Base-by-base conservation (phyloP, 495 filamentous ascomycete species). In the Aspergillus conjunctus region DNA sequence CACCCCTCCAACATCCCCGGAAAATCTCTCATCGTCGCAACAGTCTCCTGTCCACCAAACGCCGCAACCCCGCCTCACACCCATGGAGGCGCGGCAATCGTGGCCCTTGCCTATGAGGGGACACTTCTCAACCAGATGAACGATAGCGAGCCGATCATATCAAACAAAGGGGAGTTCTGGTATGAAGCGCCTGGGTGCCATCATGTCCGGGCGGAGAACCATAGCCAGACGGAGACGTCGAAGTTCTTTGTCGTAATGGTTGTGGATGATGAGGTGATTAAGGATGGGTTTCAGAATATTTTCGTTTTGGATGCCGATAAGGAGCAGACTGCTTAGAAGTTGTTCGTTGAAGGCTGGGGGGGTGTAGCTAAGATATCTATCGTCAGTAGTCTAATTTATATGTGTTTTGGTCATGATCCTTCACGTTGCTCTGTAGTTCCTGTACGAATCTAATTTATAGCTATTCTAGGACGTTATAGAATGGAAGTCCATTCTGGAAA, bases 121-220 rank as follows among this genome's bases (percentile, higher is more conserved):
- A 56, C 61, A 2, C 48, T 68, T 10, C 49, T 73, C 41, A 76
- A 75, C 56, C 70, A 74, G 56, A 79, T 80, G 77, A 79, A 80
- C 56, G 55, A 73, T 43, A 67, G 71, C 0, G 56, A 62, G 21
- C 65, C 67, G 30, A 48, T 54, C n/a, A 52, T 70, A 2, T 60
- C 60, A 14, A 32, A 54, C 22, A 39, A 49, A 18, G 76, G 73
- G 0, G 72, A 66, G 31, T 62, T 64, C 22, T 78, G 68, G 63
- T 77, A 72, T 44, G 77, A 80, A 60, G 71, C 67, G 17, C 77
- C 76, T 0, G 76, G 76, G 0, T 80, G 77, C 54, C 74, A 76
- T 45, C 75, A 80, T 63, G 56, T 64, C 41, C 60, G 68, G 32
- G 71, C 68, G 51, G 73, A 71, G 34, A 77, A 78, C 55, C 60